These are phyloP conservation scores for Aspergillus ellipticus DNA, from an alignment of 495 filamentous ascomycete species.

Conservation along the genomic window DNA sequence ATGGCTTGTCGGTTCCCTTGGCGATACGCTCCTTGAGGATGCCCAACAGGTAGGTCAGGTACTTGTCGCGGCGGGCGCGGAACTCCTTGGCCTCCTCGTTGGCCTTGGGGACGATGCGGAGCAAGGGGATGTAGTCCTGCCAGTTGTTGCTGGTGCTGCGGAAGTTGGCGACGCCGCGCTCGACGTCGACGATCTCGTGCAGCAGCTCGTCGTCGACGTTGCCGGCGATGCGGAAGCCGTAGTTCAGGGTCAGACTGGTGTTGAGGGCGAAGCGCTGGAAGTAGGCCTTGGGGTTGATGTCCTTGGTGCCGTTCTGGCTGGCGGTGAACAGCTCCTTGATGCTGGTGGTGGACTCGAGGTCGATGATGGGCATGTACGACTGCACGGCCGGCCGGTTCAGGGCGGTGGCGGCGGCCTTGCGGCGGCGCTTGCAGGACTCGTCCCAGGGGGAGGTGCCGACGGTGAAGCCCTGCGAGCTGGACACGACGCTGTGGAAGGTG, in stretches of 20 bases:
- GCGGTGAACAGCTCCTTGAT: slow-evolving; percentile 62
- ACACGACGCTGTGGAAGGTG: slow-evolving; percentile 70
- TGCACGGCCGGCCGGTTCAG: slow-evolving; percentile 64
- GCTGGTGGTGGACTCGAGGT: slow-evolving; percentile 60
- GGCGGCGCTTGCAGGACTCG: slow-evolving; percentile 65
- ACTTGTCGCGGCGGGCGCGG: slow-evolving; percentile 51
- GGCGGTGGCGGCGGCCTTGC: slow-evolving; percentile 68
- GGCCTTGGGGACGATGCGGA: slow-evolving; percentile 54
- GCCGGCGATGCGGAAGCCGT: slow-evolving; percentile 59
- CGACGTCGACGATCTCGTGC: slow-evolving; percentile 60
- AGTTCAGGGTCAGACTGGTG: slow-evolving; percentile 64
- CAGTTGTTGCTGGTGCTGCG: slow-evolving; percentile 66
- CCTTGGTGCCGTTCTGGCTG: slow-evolving; percentile 50
- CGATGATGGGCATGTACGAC: slow-evolving; percentile 69
- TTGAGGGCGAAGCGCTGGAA: slow-evolving; percentile 67
- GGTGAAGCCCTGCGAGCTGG: slow-evolving; percentile 65
- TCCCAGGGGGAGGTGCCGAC: slow-evolving; percentile 75
- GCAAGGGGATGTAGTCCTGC: slow-evolving; percentile 65
- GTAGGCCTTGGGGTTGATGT: slow-evolving; percentile 62
- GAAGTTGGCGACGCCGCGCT: slow-evolving; percentile 60
- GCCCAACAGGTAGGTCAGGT: slow-evolving; percentile 55
- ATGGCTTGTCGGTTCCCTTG: slow-evolving; percentile 63
- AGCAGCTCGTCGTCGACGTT: slow-evolving; percentile 56
- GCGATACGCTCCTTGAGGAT: slow-evolving; percentile 58
- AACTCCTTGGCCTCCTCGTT: slow-evolving; percentile 53